A percentile compares a stretch with the other conserved stretches of the same genome.
Evolutionary conservation across 805 yeast species (phyloP).

Genomic region (Candida suzukii): DNA sequence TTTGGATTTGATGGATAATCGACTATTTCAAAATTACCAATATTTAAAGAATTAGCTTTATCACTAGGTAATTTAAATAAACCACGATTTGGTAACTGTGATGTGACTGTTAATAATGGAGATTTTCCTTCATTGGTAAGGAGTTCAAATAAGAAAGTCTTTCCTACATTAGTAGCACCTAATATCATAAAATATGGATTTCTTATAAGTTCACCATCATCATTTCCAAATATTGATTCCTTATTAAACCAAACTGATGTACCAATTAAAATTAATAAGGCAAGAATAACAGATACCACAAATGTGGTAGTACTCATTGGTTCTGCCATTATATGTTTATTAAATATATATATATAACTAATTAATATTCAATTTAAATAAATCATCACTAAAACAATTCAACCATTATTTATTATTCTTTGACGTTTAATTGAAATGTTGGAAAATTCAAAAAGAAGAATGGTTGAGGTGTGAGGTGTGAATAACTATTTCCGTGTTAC

Average conservation of each 20-base stretch:
- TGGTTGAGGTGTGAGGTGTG: too few relatives aligned
- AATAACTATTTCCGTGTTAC: too few relatives aligned
- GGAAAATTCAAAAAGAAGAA: too few relatives aligned
- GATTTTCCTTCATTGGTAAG: constrained; percentile 6
- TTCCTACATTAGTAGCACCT: constrained; percentile 16
- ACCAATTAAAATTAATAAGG: constrained; percentile 9
- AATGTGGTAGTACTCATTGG: constrained; percentile 1
- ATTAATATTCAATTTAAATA: too few relatives aligned
- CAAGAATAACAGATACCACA: constrained; percentile 7
- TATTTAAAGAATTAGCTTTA: constrained; percentile 19
- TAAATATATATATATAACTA: neutral
- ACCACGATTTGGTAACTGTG: constrained; percentile 41
- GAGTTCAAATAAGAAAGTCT: constrained; percentile 15
- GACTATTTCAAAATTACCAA: constrained; percentile 41
- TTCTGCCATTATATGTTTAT: neutral
- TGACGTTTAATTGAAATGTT: too few relatives aligned
- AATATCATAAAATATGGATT: constrained; percentile 12
- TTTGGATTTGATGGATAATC: constrained; percentile 91
- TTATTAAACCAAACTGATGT: constrained; percentile 12
- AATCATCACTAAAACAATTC: too few relatives aligned
- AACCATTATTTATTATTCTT: too few relatives aligned
- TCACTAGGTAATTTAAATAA: constrained; percentile 33
- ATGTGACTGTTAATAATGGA: constrained; percentile 33
- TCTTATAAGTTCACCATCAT: constrained; percentile 1
- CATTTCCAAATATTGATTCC: constrained; percentile 6